Percentiles rank a stretch among this genome's conserved stretches.
These are phyloP conservation scores for Neospermospora avenae DNA, from an alignment of 2,329 filamentous ascomycete genomes.

Conservation along the genomic window DNA sequence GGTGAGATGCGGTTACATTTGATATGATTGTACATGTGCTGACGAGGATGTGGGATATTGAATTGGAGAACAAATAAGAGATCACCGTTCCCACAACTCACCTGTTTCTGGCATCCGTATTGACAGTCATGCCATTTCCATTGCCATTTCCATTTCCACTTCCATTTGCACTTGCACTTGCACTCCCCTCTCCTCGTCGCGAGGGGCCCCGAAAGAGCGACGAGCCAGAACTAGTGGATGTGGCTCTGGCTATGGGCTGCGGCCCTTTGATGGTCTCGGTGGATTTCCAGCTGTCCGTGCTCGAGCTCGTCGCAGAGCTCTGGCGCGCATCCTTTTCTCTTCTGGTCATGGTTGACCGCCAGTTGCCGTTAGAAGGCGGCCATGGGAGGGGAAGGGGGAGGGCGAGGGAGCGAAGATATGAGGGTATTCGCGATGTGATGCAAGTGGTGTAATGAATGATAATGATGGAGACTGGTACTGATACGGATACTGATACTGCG, in stretches of 20 bases:
- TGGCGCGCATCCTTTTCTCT: slow-evolving; percentile 59
- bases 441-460: not conserved
- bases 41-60: not conserved
- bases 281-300: slow-evolving; percentile 64
- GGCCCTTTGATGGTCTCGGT: slow-evolving; percentile 55
- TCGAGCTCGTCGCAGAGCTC: slow-evolving; percentile 63
- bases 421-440: not conserved
- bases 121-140: slow-evolving; percentile 46
- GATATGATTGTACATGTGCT: not conserved
- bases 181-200: slow-evolving; percentile 18
- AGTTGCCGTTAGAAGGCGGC: slow-evolving; percentile 27
- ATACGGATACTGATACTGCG: too few species aligned
- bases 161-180: slow-evolving; percentile 27
- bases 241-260: too few species aligned
- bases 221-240: slow-evolving; percentile 30
- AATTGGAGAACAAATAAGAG: not conserved
- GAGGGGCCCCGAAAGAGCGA: slow-evolving; percentile 32
- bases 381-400: slow-evolving; percentile 21
- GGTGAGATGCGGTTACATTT: too few species aligned
- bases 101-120: slow-evolving; percentile 49
- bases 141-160: too few species aligned
- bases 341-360: slow-evolving; percentile 56
- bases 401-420: not conserved
- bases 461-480: too few species aligned
- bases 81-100: slow-evolving; percentile 25